These are phyloP conservation scores for Trametes elegans DNA, from an alignment of 768 basidiomycete species.

Conservation along the genomic window DNA sequence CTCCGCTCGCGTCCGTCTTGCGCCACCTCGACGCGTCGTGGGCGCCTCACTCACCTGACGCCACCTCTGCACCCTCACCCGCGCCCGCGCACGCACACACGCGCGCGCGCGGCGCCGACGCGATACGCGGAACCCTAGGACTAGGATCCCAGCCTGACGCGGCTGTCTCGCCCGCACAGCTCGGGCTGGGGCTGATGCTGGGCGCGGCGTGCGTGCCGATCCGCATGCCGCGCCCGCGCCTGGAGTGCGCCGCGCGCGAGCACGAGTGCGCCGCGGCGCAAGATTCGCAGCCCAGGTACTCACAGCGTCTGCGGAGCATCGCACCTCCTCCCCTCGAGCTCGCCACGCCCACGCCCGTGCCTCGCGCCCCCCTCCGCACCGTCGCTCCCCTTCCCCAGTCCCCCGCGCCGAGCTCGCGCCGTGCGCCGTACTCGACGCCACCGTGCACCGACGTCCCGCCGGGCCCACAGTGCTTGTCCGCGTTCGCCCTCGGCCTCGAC, in stretches of 20 bases:
- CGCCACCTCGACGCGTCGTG: slow-evolving; percentile 3
- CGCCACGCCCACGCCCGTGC: slow-evolving; percentile 13
- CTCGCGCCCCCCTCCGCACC: slow-evolving; percentile 3
- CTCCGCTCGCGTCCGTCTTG: slow-evolving; percentile 7
- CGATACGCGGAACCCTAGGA: neutral
- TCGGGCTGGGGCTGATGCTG: slow-evolving; percentile 8
- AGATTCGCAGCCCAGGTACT: slow-evolving; percentile 17
- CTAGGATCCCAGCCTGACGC: neutral
- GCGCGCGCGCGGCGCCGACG: neutral
- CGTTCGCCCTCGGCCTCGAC: too few species aligned
- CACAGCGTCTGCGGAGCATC: slow-evolving; percentile 18
- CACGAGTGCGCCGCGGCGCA: too few species aligned
- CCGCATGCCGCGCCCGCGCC: neutral
- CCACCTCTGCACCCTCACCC: too few species aligned
- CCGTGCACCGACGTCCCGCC: slow-evolving; percentile 9
- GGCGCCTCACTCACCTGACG: slow-evolving; percentile 5
- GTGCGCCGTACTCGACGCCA: neutral
- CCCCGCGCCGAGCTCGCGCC: neutral
- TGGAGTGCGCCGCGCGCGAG: neutral
- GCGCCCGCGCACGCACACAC: neutral
- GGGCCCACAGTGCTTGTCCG: neutral
- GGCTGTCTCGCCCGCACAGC: neutral
- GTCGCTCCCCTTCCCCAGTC: neutral
- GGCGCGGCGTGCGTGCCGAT: slow-evolving; percentile 1
- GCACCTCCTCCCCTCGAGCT: slow-evolving; percentile 22